A percentile compares a stretch with the other conserved stretches of the same genome.
These are phyloP conservation scores for Posidonia oceanica DNA, from an alignment of 116 monocot species.

Conservation along the genomic window DNA sequence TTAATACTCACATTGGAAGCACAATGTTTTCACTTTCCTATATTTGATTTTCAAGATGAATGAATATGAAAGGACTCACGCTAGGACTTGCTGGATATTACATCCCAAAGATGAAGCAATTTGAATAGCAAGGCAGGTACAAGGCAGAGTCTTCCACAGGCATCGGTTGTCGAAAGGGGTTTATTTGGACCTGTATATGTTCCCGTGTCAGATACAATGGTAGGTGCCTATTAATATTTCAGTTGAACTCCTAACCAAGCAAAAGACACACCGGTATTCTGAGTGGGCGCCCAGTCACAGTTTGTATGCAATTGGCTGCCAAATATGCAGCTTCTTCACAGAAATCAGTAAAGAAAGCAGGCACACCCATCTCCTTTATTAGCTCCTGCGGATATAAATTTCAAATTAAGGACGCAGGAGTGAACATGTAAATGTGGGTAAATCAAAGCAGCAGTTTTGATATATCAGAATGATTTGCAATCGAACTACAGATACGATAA, in stretches of 20 bases:
- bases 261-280: constrained; percentile 36
- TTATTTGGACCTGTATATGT: constrained; percentile 67
- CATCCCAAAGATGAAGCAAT: constrained; percentile 90
- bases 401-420: background rate
- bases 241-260: background rate
- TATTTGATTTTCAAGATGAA: background rate
- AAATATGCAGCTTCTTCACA: constrained; percentile 95
- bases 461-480: no score
- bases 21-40: background rate
- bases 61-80: background rate
- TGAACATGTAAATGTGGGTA: background rate
- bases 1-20: background rate
- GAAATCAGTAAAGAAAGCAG: constrained; percentile 76
- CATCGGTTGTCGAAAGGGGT: constrained; percentile 91
- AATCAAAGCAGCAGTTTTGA: no score
- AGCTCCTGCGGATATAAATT: constrained; percentile 30
- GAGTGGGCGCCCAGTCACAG: constrained; percentile 28
- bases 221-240: no score
- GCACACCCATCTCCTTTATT: constrained; percentile 55
- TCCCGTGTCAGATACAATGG: background rate
- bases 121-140: constrained; percentile 87
- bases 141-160: constrained; percentile 50
- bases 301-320: constrained; percentile 52
- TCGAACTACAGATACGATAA: no score
- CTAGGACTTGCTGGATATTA: constrained; percentile 10